phyloP scores from a whole-genome alignment of 2,329 filamentous ascomycete genomes.

The Aspergillus sp. region DNA sequence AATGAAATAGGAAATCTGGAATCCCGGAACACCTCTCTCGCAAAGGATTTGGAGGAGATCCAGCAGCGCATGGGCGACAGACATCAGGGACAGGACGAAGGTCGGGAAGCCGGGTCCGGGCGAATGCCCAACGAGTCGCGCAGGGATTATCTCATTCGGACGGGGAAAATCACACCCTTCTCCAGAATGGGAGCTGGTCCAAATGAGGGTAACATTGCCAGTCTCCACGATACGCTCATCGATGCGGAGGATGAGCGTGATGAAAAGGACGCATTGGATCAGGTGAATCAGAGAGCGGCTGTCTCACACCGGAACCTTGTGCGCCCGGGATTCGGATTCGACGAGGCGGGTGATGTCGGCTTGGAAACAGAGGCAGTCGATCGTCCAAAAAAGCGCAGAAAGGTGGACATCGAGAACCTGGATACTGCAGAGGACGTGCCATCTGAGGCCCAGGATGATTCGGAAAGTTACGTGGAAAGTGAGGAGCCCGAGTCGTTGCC shows the following conservation, averaged over 20 bases:
- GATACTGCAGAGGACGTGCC: conserved; percentile 10
- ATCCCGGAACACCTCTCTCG: conserved; percentile 53
- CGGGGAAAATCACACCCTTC: conserved; percentile 95
- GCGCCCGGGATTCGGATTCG: conserved; percentile 60
- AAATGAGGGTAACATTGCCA: conserved; percentile 52
- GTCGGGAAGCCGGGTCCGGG: conserved; percentile 35
- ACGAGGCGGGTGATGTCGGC: conserved; percentile 26
- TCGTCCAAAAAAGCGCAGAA: conserved; percentile 27
- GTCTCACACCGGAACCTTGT: conserved; percentile 64
- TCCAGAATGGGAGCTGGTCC: conserved; percentile 60
- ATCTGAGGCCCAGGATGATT: conserved; percentile 24
- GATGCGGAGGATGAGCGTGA: conserved; percentile 67
- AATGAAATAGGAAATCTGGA: conserved; percentile 57
- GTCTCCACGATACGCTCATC: conserved; percentile 65
- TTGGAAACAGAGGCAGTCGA: conserved; percentile 16
- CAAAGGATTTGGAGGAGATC: conserved; percentile 70
- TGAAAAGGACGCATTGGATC: conserved; percentile 41
- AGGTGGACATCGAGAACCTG: conserved; percentile 11
- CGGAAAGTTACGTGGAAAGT: conserved; percentile 24
- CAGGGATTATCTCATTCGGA: conserved; percentile 84
- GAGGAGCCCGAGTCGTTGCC: conserved; percentile 19
- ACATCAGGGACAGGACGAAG: conserved; percentile 46
- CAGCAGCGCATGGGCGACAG: conserved; percentile 69
- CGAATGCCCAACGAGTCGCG: conserved; percentile 70
- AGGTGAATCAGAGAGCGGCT: conserved; percentile 29